A percentile compares a stretch with the other conserved stretches of the same genome.
Conservation (phyloP, 108 stramenopile species). For the Cyclotella choctawhatcheeana region DNA sequence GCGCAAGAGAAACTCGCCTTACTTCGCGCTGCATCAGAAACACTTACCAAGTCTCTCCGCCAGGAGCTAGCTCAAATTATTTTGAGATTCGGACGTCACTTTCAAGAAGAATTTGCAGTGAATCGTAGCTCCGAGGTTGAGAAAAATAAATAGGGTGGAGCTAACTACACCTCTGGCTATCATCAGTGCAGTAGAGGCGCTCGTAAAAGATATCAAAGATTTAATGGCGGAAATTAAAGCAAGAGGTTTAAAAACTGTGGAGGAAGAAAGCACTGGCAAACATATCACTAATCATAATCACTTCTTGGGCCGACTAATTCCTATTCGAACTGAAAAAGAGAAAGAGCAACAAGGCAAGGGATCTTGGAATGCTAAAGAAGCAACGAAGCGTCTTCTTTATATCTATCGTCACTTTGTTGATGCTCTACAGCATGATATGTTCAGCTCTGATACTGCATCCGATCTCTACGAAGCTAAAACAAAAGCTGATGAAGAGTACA, state of each 20-base stretch:
- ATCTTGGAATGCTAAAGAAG: constrained; percentile 39
- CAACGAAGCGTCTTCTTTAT: constrained; percentile 21
- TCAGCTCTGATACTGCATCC: constrained; percentile 25
- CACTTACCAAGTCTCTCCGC: constrained; percentile 25
- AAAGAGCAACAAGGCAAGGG: neutral
- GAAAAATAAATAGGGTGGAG: constrained; percentile 1
- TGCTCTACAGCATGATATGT: constrained; percentile 15
- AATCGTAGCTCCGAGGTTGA: constrained; percentile 14
- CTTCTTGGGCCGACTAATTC: constrained; percentile 21
- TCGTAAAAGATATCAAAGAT: constrained; percentile 13
- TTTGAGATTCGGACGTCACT: constrained; percentile 9
- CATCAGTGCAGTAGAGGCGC: constrained; percentile 8
- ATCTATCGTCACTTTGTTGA: constrained; percentile 9
- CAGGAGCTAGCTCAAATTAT: constrained; percentile 16
- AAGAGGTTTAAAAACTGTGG: constrained; percentile 13
- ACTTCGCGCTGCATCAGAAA: constrained; percentile 15
- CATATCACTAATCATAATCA: constrained; percentile 12
- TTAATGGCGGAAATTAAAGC: constrained; percentile 2
- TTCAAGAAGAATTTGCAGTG: constrained; percentile 18
- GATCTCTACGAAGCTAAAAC: constrained; percentile 18
- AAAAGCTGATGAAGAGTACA: constrained; percentile 21
- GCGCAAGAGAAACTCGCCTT: constrained; percentile 23
- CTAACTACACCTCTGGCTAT: constrained; percentile 23
- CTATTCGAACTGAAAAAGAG: constrained; percentile 15
- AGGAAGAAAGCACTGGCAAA: constrained; percentile 6